Conservation (phyloP, 2,329 filamentous ascomycete species). For the Hypocreales sp. region DNA sequence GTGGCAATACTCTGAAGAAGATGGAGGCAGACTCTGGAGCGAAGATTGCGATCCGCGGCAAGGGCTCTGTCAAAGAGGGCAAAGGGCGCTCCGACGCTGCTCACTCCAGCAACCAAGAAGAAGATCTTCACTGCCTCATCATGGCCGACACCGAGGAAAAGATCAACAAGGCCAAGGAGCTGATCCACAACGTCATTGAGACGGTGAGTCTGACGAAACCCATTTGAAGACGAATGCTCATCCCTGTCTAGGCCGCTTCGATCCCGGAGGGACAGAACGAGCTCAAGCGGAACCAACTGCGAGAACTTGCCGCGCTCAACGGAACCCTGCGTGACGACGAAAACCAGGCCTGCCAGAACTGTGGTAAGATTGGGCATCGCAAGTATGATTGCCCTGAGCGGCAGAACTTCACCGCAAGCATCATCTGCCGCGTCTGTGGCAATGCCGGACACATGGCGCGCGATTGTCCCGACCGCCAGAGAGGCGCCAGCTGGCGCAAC, state of each 20-base stretch:
- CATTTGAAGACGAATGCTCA: slow-evolving; percentile 5
- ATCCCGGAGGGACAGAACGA: slow-evolving; percentile 98
- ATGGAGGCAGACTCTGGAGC: slow-evolving; percentile 96
- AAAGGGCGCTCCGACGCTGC: slow-evolving; percentile 97
- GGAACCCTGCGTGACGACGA: slow-evolving; percentile 98
- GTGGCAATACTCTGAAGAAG: slow-evolving; percentile 99
- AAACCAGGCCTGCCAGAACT: slow-evolving; percentile 99
- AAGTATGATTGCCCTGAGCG: slow-evolving; percentile 98
- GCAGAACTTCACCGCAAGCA: slow-evolving; percentile 97
- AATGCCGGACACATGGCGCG: slow-evolving; percentile 97
- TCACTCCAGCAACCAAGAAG: slow-evolving; percentile 99
- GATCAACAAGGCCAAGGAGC: slow-evolving; percentile 96
- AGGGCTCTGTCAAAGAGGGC: slow-evolving; percentile 98
- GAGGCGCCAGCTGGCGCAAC: slow-evolving; percentile 85
- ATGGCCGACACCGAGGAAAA: slow-evolving; percentile 99
- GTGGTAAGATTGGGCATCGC: slow-evolving; percentile 93
- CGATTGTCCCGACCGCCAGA: slow-evolving; percentile 89
- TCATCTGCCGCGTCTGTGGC: slow-evolving; percentile 95
- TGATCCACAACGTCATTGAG: slow-evolving; percentile 98
- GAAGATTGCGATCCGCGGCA: slow-evolving; percentile 98
- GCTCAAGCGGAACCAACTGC: slow-evolving; percentile 94
- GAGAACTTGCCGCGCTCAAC: slow-evolving; percentile 94
- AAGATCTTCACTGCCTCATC: slow-evolving; percentile 96
- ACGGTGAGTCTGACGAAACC: slow-evolving; percentile 49
- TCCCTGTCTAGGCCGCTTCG: slow-evolving; percentile 63